Evolutionary conservation across 1,284 basidiomycete species (phyloP).

Genomic region (Ceratorhiza oryzae-sativae): DNA sequence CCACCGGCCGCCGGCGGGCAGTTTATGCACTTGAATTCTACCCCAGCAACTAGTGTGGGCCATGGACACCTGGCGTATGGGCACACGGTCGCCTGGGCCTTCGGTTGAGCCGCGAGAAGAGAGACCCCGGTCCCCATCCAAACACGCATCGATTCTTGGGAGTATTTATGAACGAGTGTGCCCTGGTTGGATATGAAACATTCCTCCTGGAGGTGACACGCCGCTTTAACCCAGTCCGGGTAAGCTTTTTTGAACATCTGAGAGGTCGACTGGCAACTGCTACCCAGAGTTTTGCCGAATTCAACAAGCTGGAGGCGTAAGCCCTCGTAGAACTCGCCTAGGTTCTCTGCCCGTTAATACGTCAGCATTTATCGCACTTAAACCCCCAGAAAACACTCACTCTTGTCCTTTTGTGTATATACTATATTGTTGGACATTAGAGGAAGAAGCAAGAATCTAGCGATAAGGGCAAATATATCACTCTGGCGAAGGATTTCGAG

Average conservation of each 20-base stretch:
- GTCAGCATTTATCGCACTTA: background rate
- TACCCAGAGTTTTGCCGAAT: background rate
- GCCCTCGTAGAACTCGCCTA: background rate
- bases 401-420: background rate
- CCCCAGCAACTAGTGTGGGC: background rate
- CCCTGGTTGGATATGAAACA: background rate
- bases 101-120: background rate
- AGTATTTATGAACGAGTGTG: background rate
- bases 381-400: background rate
- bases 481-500: background rate
- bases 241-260: background rate
- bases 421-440: background rate
- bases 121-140: background rate
- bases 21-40: background rate
- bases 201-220: background rate
- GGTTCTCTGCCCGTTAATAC: background rate
- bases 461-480: background rate
- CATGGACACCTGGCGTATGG: background rate
- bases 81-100: background rate
- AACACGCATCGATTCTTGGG: background rate
- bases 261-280: background rate
- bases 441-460: background rate
- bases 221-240: constrained; percentile 18
- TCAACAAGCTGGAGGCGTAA: background rate
- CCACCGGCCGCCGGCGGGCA: background rate